phyloP scores from a whole-genome alignment of 805 yeast species.

The Starmera pachycereana region DNA sequence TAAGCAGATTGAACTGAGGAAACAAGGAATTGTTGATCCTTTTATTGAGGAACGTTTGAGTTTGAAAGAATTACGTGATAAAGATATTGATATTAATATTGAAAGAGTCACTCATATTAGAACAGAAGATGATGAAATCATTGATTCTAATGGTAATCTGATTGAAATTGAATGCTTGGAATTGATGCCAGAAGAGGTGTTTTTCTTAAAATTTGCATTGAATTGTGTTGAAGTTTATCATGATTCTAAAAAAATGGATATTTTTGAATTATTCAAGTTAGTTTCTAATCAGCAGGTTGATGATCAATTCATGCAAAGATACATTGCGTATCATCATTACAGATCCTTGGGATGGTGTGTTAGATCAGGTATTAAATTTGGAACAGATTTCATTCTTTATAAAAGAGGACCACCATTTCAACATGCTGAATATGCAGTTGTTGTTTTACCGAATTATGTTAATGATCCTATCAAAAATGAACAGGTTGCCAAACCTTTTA shows the following conservation, averaged over 20 bases:
- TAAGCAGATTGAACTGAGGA: slow-evolving; percentile 30
- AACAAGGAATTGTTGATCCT: slow-evolving; percentile 25
- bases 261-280: slow-evolving; percentile 6
- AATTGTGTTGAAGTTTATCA: slow-evolving; percentile 32
- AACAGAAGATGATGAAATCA: slow-evolving; percentile 25
- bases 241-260: slow-evolving; percentile 10
- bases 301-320: slow-evolving; percentile 27
- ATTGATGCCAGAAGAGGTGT: slow-evolving; percentile 63
- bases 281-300: slow-evolving; percentile 7
- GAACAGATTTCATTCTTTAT: slow-evolving; percentile 75
- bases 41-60: slow-evolving; percentile 22
- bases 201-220: slow-evolving; percentile 55
- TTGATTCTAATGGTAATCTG: slow-evolving; percentile 22
- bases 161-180: slow-evolving; percentile 33
- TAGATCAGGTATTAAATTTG: slow-evolving; percentile 84
- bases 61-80: slow-evolving; percentile 21
- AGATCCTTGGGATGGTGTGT: slow-evolving; percentile 93
- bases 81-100: slow-evolving; percentile 15
- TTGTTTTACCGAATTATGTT: slow-evolving; percentile 31
- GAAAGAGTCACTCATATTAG: slow-evolving; percentile 18
- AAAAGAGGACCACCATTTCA: slow-evolving; percentile 90
- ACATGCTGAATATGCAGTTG: slow-evolving; percentile 81
- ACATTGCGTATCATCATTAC: slow-evolving; percentile 76
- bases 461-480: slow-evolving; percentile 20
- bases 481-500: slow-evolving; percentile 29